Conservation (phyloP, 2,329 filamentous ascomycete species). For the Phoma sp. region DNA sequence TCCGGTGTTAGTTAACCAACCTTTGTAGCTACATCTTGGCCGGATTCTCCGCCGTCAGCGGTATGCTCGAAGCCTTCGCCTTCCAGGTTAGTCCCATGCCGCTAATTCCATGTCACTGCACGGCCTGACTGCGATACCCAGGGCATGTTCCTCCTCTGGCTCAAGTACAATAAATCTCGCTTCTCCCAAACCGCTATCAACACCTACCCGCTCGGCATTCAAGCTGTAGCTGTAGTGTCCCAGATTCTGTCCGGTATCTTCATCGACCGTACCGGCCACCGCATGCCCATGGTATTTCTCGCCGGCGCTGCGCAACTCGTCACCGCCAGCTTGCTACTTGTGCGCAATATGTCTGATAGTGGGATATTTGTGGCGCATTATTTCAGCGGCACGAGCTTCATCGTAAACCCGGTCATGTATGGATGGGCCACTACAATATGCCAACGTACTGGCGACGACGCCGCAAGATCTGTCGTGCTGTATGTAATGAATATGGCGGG, state of each 20-base stretch:
- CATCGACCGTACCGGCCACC: slow-evolving; percentile 46
- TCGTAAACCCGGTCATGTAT: slow-evolving; percentile 49
- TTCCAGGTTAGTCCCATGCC: slow-evolving; percentile 26
- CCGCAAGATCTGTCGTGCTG: slow-evolving; percentile 48
- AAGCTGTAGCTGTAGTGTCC: slow-evolving; percentile 63
- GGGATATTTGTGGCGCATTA: slow-evolving; percentile 49
- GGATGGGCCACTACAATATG: slow-evolving; percentile 51
- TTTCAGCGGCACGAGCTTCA: slow-evolving; percentile 47
- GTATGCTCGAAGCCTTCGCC: slow-evolving; percentile 45
- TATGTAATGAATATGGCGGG: slow-evolving; percentile 50
- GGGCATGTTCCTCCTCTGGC: slow-evolving; percentile 31
- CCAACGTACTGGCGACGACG: slow-evolving; percentile 51
- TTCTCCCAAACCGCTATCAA: slow-evolving; percentile 58
- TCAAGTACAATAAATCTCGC: slow-evolving; percentile 24
- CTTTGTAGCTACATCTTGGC: slow-evolving; percentile 47
- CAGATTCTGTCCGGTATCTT: slow-evolving; percentile 44
- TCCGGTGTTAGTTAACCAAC: too few relatives aligned
- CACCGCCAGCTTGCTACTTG: slow-evolving; percentile 40
- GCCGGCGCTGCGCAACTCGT: slow-evolving; percentile 43
- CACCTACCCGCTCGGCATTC: slow-evolving; percentile 65
- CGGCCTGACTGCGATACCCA: background rate
- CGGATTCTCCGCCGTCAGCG: slow-evolving; percentile 44
- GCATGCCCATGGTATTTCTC: slow-evolving; percentile 44
- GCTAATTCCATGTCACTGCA: too few relatives aligned
- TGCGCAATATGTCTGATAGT: slow-evolving; percentile 38